Base-by-base conservation (phyloP, 192 early-diverging fungal genomes). In the Rhizophagus prolifer region DNA sequence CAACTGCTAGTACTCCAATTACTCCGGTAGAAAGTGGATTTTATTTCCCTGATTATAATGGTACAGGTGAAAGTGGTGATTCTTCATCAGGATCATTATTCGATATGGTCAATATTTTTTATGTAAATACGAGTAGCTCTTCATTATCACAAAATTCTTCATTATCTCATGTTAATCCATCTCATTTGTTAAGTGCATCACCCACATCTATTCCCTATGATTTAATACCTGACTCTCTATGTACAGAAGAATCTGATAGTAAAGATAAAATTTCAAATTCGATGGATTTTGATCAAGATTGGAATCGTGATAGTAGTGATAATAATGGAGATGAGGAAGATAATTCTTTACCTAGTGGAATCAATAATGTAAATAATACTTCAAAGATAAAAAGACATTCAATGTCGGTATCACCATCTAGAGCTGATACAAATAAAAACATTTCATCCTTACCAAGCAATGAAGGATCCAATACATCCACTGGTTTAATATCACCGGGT, bases 331-430 rank as follows among this genome's bases (percentile, higher is more conserved):
- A 25, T 71, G 26, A 71, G 19, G 41, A 44, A 3, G 68, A 70
- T 70, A 66, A 26, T 28, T 10, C 25, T 6, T 3, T 21, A 19
- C 23, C 59, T 9, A 4, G 14, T 63, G 14, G 28, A n/a, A 63
- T 12, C 28, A 63, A 63, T 9, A 63, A 14, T 63, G 25, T 25
- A 30, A 63, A 63, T 63, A 63, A 14, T 3, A 63, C 65, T 10
- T 41, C 65, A 6, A 67, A 67, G 34, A 67, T 67, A 67, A 67
- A 67, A 67, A 67, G 65, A 44, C 36, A 67, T 41, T 67, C 65
- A 14, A 30, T 31, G 16, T 38, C 36, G 7, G 28, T 16, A 65
- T 65, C 63, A 41, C 41, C 65, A 23, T n/a, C 65, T 67, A 38
- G 5, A 0, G n/a, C n/a, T 67, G 65, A 41, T 38, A 41, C 19